Evolutionary conservation across 257 asterid genomes (phyloP).

Genomic region (Thymus mandschuricus): DNA sequence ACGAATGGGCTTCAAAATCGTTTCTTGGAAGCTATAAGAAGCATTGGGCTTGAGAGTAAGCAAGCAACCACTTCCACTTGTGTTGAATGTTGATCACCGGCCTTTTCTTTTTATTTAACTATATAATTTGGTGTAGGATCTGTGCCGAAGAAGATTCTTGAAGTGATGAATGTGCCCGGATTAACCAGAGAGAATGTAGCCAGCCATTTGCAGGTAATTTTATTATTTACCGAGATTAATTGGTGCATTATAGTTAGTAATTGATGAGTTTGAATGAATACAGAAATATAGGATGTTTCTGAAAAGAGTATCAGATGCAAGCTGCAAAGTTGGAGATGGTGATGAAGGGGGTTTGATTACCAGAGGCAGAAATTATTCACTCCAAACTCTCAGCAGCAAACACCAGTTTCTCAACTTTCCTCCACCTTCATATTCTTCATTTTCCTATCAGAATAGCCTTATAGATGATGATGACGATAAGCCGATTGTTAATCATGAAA

Average conservation of each 20-base stretch:
- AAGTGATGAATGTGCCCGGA: conserved; percentile 57
- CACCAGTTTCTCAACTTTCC: not conserved
- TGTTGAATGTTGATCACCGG: not conserved
- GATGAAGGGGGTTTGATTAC: not conserved
- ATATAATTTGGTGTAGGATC: conserved; percentile 42
- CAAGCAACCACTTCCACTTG: not conserved
- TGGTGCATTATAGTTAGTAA: too few species aligned
- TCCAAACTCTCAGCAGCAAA: not conserved
- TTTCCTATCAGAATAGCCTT: not conserved
- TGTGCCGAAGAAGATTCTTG: conserved; percentile 55
- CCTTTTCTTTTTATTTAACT: too few species aligned
- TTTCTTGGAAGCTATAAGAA: conserved; percentile 60
- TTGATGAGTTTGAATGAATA: not conserved
- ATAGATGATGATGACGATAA: not conserved
- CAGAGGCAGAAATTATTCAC: conserved; percentile 18
- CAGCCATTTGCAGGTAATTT: conserved; percentile 64
- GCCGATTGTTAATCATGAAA: too few species aligned
- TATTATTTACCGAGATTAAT: too few species aligned
- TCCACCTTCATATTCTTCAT: not conserved
- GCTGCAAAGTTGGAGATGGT: conserved; percentile 31
- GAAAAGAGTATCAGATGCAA: conserved; percentile 46
- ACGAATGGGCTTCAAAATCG: conserved; percentile 50
- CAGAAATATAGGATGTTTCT: conserved; percentile 63
- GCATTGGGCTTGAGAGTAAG: conserved; percentile 65
- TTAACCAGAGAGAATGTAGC: conserved; percentile 65